Base-by-base conservation (phyloP, 768 basidiomycete species). In the Lyophyllum semitale region DNA sequence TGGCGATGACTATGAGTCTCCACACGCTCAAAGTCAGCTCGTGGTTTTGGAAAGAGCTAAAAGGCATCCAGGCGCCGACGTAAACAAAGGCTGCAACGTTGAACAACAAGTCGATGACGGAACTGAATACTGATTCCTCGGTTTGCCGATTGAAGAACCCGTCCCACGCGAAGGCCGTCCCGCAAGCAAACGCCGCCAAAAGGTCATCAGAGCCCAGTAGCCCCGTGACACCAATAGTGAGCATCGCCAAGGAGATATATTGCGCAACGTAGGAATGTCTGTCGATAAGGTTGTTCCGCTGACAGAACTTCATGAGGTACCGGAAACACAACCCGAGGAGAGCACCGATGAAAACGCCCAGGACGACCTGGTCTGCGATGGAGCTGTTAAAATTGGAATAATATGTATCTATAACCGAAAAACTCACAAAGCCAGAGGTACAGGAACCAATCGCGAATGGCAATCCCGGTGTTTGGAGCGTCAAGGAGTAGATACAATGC, bases 11-110 rank as follows among this genome's bases (percentile, higher is more conserved):
- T 48, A 97, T 71, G 18, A 99, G 79, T 26, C 95, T 78, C 91
- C 94, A 93, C 9, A 91, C 86, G 40, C 78, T 82, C 46, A 99
- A 75, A 1, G 88, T 87, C 61, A 89, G 76, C 40, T 73, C 76
- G 8, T 73, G 71, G 66, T 92, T 80, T 55, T 77, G 73, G 76
- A 96, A 98, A 46, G 80, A 78, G 65, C 80, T 69, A 72, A 99
- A 98, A 1, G 97, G 97, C 84, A 95, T 95, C 88, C 95, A 95
- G 30, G 96, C 95, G 57, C 97, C 97, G 57, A 98, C 89, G 66
- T 90, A 98, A 48, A 98, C 87, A 75, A 98, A 98, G 3, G 91
- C 91, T 26, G 94, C 93, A 58, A 94, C 84, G 74, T 98, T 98
- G 84, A 97, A 96, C 54, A 98, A 79, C 60, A 98, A 76, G 71